phyloP scores from a whole-genome alignment of 306 rosid species.

The Luffa acutangula region DNA sequence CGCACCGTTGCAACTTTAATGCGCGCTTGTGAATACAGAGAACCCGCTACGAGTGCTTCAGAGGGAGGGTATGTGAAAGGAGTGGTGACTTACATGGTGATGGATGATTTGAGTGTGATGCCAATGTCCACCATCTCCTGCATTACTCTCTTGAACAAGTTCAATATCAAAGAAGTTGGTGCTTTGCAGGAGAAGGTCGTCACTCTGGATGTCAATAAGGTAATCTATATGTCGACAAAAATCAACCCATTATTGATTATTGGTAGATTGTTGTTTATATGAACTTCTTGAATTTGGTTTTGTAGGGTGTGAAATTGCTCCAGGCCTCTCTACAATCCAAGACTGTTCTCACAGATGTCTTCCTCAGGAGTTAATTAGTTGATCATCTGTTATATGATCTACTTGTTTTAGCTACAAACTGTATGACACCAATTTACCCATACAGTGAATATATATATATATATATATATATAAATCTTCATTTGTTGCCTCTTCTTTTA shows the following conservation, averaged over 20 bases:
- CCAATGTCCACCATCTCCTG: slow-evolving; percentile 17
- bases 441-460: too few relatives aligned
- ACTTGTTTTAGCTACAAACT: too few relatives aligned
- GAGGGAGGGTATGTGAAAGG: slow-evolving; percentile 21
- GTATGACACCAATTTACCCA: too few relatives aligned
- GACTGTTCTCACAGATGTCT: slow-evolving; percentile 1
- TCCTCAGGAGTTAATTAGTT: too few relatives aligned
- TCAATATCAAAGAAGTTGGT: slow-evolving; percentile 11
- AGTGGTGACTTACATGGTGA: slow-evolving; percentile 20
- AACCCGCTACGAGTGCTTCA: too few relatives aligned
- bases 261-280: too few relatives aligned
- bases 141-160: neutral
- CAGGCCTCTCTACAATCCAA: slow-evolving; percentile 11
- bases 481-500: too few relatives aligned
- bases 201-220: slow-evolving; percentile 14
- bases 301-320: slow-evolving; percentile 12
- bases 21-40: too few relatives aligned
- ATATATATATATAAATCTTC: too few relatives aligned
- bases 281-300: neutral
- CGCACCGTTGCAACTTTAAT: too few relatives aligned
- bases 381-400: too few relatives aligned
- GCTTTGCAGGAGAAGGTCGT: slow-evolving; percentile 20
- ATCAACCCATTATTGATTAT: too few relatives aligned
- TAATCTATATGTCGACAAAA: neutral
- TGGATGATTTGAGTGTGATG: slow-evolving; percentile 21